Percentiles rank a stretch among this genome's conserved stretches.
Evolutionary conservation across 768 basidiomycete genomes (phyloP).

Genomic region (Rhodotorula taiwanensis): DNA sequence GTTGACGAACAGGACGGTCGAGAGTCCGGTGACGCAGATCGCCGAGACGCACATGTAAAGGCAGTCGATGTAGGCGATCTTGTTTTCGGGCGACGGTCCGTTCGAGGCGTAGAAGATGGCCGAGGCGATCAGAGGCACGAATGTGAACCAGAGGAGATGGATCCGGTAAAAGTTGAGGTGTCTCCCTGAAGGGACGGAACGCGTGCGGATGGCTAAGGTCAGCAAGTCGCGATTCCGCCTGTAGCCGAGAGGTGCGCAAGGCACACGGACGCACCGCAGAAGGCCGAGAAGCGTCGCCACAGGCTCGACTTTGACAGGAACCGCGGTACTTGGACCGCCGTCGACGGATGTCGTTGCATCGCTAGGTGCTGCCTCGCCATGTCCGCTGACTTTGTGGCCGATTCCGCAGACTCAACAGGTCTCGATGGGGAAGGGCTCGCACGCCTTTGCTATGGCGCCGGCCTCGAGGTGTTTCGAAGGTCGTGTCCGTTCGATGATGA

Average conservation of each 20-base stretch:
- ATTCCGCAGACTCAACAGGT: too few species aligned
- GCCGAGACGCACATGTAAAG: slow-evolving; percentile 71
- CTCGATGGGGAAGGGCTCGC: too few species aligned
- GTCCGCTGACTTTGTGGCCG: too few species aligned
- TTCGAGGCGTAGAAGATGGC: slow-evolving; percentile 77
- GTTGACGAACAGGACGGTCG: slow-evolving; percentile 39
- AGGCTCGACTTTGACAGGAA: slow-evolving; percentile 12
- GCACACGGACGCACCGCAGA: slow-evolving; percentile 48
- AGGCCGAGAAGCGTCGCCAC: slow-evolving; percentile 50
- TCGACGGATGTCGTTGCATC: slow-evolving; percentile 13
- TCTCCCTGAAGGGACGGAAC: neutral
- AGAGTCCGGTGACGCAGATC: slow-evolving; percentile 58
- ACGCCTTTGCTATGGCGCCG: too few species aligned
- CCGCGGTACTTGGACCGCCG: slow-evolving; percentile 1
- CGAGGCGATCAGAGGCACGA: slow-evolving; percentile 71
- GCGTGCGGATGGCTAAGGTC: too few species aligned
- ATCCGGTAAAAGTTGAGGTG: slow-evolving; percentile 62
- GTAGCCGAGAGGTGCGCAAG: neutral
- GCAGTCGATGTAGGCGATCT: slow-evolving; percentile 66
- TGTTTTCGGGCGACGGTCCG: slow-evolving; percentile 52
- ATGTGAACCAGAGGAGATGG: slow-evolving; percentile 46
- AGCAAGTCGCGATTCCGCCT: neutral
- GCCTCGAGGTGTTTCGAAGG: too few species aligned
- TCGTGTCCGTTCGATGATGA: too few species aligned
- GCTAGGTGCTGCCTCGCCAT: slow-evolving; percentile 1